These are phyloP conservation scores for Nepenthes alata DNA, from an alignment of 179 eudicot genomes.

Conservation along the genomic window DNA sequence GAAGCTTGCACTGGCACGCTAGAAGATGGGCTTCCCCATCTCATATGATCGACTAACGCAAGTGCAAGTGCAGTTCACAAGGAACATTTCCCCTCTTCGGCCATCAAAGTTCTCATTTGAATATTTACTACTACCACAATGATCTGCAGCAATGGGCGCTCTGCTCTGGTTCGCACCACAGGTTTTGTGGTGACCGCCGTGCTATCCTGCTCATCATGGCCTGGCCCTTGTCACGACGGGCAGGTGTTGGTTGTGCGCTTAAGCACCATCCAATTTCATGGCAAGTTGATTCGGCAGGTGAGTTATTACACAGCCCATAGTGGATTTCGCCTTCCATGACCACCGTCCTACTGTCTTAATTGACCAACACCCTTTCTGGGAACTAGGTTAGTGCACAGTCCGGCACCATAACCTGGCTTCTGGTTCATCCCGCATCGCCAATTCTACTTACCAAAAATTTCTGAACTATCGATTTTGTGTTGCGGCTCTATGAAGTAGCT, in stretches of 20 bases:
- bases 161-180: constrained; percentile 10
- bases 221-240: constrained; percentile 28
- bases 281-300: constrained; percentile 31
- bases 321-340: constrained; percentile 35
- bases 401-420: no score
- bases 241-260: constrained; percentile 21
- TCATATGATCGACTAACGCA: constrained; percentile 28
- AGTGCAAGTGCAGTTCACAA: constrained; percentile 48
- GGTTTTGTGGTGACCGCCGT: constrained; percentile 25
- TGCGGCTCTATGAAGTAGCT: no score
- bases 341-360: constrained; percentile 51
- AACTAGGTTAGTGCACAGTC: background rate
- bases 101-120: constrained; percentile 34
- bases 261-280: constrained; percentile 29
- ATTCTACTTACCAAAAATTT: no score
- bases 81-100: constrained; percentile 42
- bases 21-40: constrained; percentile 3
- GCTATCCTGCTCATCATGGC: constrained; percentile 32
- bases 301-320: constrained; percentile 30
- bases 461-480: no score
- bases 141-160: constrained; percentile 10
- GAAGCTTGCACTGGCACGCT: no score
- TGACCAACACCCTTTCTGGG: constrained; percentile 7
- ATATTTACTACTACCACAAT: constrained; percentile 18
- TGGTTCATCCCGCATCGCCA: no score